A percentile compares a stretch with the other conserved stretches of the same genome.
phyloP scores from a whole-genome alignment of 495 filamentous ascomycete genomes.

The Hypoxylon intermedium region DNA sequence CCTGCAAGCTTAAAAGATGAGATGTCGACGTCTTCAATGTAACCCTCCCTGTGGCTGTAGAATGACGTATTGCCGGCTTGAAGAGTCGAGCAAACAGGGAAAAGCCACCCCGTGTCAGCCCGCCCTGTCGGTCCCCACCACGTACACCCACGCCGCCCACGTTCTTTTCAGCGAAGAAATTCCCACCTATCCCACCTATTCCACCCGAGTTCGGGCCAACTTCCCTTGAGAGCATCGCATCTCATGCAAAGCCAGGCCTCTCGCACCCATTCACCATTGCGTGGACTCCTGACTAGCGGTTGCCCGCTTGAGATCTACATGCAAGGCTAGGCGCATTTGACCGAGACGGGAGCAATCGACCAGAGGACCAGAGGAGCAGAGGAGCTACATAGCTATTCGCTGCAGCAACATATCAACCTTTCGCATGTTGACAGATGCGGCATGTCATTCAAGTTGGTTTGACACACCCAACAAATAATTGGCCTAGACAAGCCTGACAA shows the following conservation, averaged over 20 bases:
- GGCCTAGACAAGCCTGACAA: neutral
- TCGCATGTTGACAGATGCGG: neutral
- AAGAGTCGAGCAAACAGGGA: slow-evolving; percentile 4
- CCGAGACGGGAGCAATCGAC: slow-evolving; percentile 30
- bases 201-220: slow-evolving; percentile 6
- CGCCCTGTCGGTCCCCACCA: too few relatives aligned
- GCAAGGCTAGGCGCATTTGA: slow-evolving; percentile 28
- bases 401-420: neutral
- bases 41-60: slow-evolving; percentile 11
- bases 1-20: slow-evolving; percentile 14
- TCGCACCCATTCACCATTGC: slow-evolving; percentile 2
- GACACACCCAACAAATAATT: neutral
- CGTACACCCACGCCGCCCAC: slow-evolving; percentile 8
- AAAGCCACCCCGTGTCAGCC: slow-evolving; percentile 8
- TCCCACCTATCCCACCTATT: neutral
- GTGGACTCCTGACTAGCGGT: slow-evolving; percentile 25
- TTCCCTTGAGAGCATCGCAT: neutral
- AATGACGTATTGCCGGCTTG: slow-evolving; percentile 27
- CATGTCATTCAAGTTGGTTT: neutral
- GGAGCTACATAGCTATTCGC: neutral
- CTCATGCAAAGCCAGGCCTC: neutral
- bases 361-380: too few relatives aligned
- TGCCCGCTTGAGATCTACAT: slow-evolving; percentile 13
- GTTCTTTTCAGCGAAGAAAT: neutral
- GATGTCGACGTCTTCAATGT: slow-evolving; percentile 26